Base-by-base conservation (phyloP, 441 rosid species). In the Gossypium davidsonii region DNA sequence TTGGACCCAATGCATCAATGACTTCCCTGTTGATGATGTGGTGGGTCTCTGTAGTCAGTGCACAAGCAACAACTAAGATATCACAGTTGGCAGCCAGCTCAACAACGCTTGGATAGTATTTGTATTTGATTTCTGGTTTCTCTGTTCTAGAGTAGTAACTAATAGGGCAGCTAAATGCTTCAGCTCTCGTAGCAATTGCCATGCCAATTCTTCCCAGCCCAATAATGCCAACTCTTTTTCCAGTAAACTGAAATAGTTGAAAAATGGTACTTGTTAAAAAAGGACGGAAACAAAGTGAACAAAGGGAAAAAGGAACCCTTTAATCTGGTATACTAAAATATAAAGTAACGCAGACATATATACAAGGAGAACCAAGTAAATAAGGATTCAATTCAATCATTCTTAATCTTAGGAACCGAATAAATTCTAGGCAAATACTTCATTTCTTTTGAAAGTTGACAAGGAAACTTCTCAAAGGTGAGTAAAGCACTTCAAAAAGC, bases 181-280 rank as follows among this genome's bases (percentile, higher is more conserved):
- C 83, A 21, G 88, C 89, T 81, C 94, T 83, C 82, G 80, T 85
- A 5, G 90, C 94, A 42, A 86, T 79, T 37, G 94, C 90, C 9
- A 84, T 71, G 28, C 94, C 91, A 42, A 86, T 89, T 83, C 94
- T 80, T 61, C 91, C 94, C 64, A 89, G 60, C 48, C 94, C 91
- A 17, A 89, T 77, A 60, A 87, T 86, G 17, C 94, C 94, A n/a
- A 85, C 86, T 1, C 80, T 73, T 76, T 87, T 86, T n/a, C 89
- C 88, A 62, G 77, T 81, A 77, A 86, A 87, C 91, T 85, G 86
- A 64, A 67, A 73, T 15, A 72, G 4, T 34, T 37, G 56, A 10
- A 46, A 57, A 57, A 21, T 23, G 25, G 34, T 57, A 21, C 15
- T 57, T 21, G 28, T 10, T 56, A 9, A 56, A 10, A 52, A 20